Evolutionary conservation across 2,329 filamentous ascomycete genomes (phyloP).

Genomic region (Ceratocystis eucalypticola): DNA sequence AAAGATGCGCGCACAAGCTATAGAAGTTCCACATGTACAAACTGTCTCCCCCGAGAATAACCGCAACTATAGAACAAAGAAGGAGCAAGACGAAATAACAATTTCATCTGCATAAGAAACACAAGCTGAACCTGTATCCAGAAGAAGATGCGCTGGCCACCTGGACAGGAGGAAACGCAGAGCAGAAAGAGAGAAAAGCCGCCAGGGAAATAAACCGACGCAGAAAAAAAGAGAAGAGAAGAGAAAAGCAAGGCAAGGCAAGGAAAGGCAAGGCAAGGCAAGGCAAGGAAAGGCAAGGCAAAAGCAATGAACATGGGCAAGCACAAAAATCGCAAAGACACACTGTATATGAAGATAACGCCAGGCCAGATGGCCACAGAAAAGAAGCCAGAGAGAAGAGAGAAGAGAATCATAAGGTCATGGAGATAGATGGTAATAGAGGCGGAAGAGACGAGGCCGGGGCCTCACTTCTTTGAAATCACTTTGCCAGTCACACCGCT

Average conservation of each 20-base stretch:
- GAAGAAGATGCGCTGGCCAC: background rate
- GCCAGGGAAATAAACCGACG: background rate
- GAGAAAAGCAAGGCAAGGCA: too few relatives aligned
- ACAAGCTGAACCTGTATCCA: background rate
- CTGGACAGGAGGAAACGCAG: background rate
- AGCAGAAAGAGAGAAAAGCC: constrained; percentile 3
- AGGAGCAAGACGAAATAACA: background rate
- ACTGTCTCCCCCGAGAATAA: background rate
- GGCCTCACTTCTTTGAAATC: constrained; percentile 7
- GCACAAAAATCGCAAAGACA: background rate
- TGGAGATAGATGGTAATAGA: too few relatives aligned
- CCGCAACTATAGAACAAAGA: background rate
- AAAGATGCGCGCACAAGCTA: background rate
- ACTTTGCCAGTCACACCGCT: constrained; percentile 26
- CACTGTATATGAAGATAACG: background rate
- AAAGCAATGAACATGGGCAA: background rate
- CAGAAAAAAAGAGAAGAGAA: too few relatives aligned
- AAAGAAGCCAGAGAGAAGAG: background rate
- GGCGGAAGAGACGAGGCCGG: too few relatives aligned
- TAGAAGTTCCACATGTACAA: background rate
- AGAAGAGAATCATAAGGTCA: constrained; percentile 1
- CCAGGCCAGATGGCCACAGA: background rate
- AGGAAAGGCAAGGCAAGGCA: rapidly evolving
- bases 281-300: background rate
- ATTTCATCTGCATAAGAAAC: background rate